These are phyloP conservation scores for Akanthomyces uredinophilus DNA, from an alignment of 2,329 filamentous ascomycete species.

Conservation along the genomic window DNA sequence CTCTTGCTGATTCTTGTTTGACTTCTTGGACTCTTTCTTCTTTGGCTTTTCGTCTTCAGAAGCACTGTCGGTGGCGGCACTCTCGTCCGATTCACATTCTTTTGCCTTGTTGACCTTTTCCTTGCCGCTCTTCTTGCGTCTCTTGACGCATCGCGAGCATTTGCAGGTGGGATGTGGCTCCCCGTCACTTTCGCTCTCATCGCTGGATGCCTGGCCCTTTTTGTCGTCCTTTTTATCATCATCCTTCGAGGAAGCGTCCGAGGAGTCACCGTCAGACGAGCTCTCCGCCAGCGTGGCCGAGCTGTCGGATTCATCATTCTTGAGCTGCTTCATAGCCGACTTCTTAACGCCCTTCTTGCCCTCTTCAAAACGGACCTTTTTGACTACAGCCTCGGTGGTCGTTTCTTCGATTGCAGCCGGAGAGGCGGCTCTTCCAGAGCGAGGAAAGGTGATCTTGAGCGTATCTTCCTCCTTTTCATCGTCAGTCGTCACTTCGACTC, in stretches of 20 bases:
- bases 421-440: conserved; percentile 23
- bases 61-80: not conserved
- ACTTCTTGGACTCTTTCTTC: conserved; percentile 8
- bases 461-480: conserved; percentile 47
- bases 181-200: not conserved
- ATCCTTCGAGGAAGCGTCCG: conserved; percentile 19
- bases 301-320: conserved; percentile 21
- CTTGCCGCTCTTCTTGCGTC: not conserved
- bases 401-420: conserved; percentile 12
- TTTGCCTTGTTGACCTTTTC: not conserved
- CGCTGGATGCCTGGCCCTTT: not conserved
- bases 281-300: conserved; percentile 15
- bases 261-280: conserved; percentile 10
- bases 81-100: not conserved
- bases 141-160: conserved; percentile 5
- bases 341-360: conserved; percentile 23
- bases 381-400: conserved; percentile 21
- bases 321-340: conserved; percentile 33
- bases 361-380: conserved; percentile 41
- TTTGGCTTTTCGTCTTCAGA: not conserved
- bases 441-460: conserved; percentile 44
- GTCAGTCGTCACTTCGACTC: conserved; percentile 43
- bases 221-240: conserved; percentile 3
- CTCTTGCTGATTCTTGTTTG: conserved; percentile 12
- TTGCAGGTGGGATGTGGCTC: conserved; percentile 10